phyloP scores from a whole-genome alignment of 371 early-diverging fungal species.

The Mucor sp. region DNA sequence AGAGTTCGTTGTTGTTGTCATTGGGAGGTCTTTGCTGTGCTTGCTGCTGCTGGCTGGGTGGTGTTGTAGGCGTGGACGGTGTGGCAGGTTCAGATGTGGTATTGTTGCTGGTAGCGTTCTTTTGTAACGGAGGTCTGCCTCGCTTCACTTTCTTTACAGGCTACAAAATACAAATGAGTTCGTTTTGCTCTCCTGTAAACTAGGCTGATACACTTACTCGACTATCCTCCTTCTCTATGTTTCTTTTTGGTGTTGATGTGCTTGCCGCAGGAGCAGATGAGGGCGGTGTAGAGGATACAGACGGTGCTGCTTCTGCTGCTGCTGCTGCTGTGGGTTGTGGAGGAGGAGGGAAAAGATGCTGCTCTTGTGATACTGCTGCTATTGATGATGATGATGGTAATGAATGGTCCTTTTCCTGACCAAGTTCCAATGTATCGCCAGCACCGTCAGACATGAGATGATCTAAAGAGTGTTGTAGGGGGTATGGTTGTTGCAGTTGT shows the following conservation, averaged over 20 bases:
- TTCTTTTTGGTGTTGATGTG: neutral
- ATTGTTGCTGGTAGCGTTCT: constrained; percentile 1
- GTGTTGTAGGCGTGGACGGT: constrained; percentile 1
- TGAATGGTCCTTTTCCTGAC: constrained; percentile 9
- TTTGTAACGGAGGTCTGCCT: constrained; percentile 25
- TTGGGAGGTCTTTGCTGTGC: constrained; percentile 10
- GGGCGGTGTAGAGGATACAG: neutral
- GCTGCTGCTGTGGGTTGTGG: neutral
- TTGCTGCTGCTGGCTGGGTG: neutral
- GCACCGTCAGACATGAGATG: neutral
- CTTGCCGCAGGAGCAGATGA: neutral
- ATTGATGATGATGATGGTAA: too few species aligned
- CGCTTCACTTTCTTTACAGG: constrained; percentile 26
- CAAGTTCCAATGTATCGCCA: constrained; percentile 9
- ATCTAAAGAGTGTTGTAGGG: constrained; percentile 3
- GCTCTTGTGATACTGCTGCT: too few species aligned
- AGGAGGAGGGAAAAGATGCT: neutral
- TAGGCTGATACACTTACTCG: neutral
- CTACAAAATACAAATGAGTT: constrained; percentile 5
- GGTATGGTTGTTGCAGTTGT: constrained; percentile 13
- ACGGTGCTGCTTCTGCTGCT: neutral
- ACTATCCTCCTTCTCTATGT: neutral
- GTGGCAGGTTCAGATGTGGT: neutral
- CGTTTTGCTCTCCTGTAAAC: neutral
- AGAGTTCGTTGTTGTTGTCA: constrained; percentile 20